Evolutionary conservation across 495 filamentous ascomycete species (phyloP).

Genomic region (Aspergillus bertholletiae): DNA sequence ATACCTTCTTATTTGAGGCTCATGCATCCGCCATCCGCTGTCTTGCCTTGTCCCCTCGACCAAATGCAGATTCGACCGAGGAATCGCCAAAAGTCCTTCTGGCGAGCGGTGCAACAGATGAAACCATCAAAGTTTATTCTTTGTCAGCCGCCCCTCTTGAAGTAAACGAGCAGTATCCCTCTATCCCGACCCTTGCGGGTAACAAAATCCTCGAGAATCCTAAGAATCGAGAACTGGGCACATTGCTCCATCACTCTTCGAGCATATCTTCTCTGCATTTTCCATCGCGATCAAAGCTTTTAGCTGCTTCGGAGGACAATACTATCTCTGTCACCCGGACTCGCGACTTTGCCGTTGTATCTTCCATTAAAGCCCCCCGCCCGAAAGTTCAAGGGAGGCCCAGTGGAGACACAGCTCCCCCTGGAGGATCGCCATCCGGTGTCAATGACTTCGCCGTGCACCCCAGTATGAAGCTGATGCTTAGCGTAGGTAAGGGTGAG

Average conservation of each 20-base stretch:
- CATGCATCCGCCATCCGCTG: slow-evolving; percentile 88
- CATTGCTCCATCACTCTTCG: slow-evolving; percentile 78
- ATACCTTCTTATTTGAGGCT: slow-evolving; percentile 94
- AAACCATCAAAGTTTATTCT: slow-evolving; percentile 91
- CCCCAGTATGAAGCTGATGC: slow-evolving; percentile 92
- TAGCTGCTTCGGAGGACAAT: slow-evolving; percentile 81
- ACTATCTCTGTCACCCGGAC: slow-evolving; percentile 81
- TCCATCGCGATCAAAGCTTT: slow-evolving; percentile 81
- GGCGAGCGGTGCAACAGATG: slow-evolving; percentile 86
- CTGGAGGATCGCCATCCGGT: slow-evolving; percentile 81
- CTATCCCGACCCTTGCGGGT: slow-evolving; percentile 58
- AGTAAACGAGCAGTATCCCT: slow-evolving; percentile 41
- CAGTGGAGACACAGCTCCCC: slow-evolving; percentile 81
- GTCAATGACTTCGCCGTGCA: slow-evolving; percentile 95
- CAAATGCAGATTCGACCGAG: slow-evolving; percentile 45
- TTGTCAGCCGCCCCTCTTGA: slow-evolving; percentile 67
- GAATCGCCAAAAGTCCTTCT: slow-evolving; percentile 73
- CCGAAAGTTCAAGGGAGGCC: slow-evolving; percentile 81
- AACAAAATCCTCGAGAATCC: slow-evolving; percentile 75
- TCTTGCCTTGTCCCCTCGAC: slow-evolving; percentile 79
- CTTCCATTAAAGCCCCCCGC: slow-evolving; percentile 84
- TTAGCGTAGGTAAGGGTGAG: slow-evolving; percentile 86
- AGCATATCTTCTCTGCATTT: slow-evolving; percentile 76
- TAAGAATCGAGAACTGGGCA: slow-evolving; percentile 82
- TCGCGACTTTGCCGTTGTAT: slow-evolving; percentile 85